Evolutionary conservation across 371 early-diverging fungal species (phyloP).

Genomic region (Rhizopus stolonifer): DNA sequence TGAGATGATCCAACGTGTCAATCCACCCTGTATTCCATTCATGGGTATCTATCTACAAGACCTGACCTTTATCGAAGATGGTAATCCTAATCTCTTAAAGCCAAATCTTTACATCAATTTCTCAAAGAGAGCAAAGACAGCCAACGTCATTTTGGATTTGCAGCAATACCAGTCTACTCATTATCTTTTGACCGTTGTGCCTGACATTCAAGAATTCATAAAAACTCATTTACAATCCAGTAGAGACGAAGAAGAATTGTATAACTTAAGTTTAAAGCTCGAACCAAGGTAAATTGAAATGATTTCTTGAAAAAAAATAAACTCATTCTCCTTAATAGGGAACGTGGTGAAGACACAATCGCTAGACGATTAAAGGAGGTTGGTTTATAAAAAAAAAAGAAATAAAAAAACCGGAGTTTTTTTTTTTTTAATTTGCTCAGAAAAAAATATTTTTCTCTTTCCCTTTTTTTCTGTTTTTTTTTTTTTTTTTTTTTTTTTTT

Average conservation of each 20-base stretch:
- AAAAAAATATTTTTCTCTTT: background rate
- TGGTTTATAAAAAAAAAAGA: conserved; percentile 17
- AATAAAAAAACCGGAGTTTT: background rate
- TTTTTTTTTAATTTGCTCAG: background rate
- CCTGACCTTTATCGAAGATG: conserved; percentile 92
- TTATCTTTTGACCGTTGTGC: conserved; percentile 74
- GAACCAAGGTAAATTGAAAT: conserved; percentile 72
- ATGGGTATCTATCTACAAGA: conserved; percentile 87
- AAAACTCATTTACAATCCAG: conserved; percentile 52
- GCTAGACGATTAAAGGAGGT: conserved; percentile 32
- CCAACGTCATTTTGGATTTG: conserved; percentile 86
- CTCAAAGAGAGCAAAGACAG: conserved; percentile 82
- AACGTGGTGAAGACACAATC: conserved; percentile 31
- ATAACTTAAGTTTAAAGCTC: conserved; percentile 72
- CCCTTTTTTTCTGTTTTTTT: conserved; percentile 1
- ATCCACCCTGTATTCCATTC: conserved; percentile 93
- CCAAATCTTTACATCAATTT: conserved; percentile 81
- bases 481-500: conserved; percentile 6
- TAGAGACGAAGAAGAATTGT: conserved; percentile 56
- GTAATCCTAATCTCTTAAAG: conserved; percentile 65
- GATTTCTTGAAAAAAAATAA: background rate
- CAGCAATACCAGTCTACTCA: conserved; percentile 84
- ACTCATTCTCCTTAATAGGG: conserved; percentile 8
- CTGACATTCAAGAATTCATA: conserved; percentile 83
- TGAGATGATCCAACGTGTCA: conserved; percentile 74